Conservation (phyloP, 169 alveolate genomes). For the Pseudocohnilembus persalinus region DNA sequence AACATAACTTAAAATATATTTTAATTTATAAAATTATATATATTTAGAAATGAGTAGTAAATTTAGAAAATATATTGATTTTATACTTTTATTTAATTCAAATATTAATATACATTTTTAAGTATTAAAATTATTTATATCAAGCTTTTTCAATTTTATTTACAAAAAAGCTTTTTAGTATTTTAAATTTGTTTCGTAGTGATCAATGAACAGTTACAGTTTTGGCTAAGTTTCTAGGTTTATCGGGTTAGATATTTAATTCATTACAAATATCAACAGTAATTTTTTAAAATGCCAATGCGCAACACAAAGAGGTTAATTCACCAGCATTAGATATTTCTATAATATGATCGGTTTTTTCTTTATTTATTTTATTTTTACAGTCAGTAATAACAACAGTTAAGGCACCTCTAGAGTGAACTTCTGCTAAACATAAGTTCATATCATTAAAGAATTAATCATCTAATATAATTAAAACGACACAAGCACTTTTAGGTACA, state of each 20-base stretch:
- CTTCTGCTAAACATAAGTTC: slow-evolving; percentile 90
- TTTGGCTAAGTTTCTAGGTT: slow-evolving; percentile 86
- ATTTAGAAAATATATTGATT: too few species aligned
- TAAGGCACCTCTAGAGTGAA: slow-evolving; percentile 93
- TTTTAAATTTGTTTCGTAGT: too few species aligned
- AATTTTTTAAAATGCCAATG: slow-evolving; percentile 54
- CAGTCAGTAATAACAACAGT: slow-evolving; percentile 90
- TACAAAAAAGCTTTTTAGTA: too few species aligned
- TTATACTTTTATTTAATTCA: too few species aligned
- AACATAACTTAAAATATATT: too few species aligned
- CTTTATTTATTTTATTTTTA: slow-evolving; percentile 15
- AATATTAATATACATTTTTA: too few species aligned
- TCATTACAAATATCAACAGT: slow-evolving; percentile 45
- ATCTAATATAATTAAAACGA: slow-evolving; percentile 87
- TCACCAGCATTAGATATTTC: slow-evolving; percentile 54
- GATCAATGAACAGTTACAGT: slow-evolving; percentile 61
- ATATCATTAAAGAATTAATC: slow-evolving; percentile 87
- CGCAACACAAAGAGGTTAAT: slow-evolving; percentile 53
- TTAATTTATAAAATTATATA: too few species aligned
- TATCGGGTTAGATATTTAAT: slow-evolving; percentile 64
- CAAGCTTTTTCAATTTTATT: too few species aligned
- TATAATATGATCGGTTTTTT: slow-evolving; percentile 40
- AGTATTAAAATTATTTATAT: too few species aligned
- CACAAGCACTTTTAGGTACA: slow-evolving; percentile 73
- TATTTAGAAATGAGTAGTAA: too few species aligned